phyloP scores from a whole-genome alignment of 768 basidiomycete species.

The Termitomyces sp. region DNA sequence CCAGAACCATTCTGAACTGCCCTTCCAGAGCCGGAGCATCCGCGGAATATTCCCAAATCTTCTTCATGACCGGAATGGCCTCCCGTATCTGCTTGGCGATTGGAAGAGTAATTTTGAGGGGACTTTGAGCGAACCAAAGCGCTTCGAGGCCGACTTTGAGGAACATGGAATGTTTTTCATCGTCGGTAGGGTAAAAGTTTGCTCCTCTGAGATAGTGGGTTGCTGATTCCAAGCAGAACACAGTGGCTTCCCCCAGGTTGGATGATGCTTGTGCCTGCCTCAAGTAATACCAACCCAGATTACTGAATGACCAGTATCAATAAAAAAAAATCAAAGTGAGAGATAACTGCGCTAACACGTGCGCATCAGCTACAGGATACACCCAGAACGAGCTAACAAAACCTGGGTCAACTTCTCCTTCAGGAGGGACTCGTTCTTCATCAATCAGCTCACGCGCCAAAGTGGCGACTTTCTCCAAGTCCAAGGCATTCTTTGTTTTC shows the following conservation, averaged over 20 bases:
- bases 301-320: conserved; percentile 11
- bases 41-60: conserved; percentile 18
- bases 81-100: conserved; percentile 18
- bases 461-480: conserved; percentile 26
- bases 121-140: conserved; percentile 22
- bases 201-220: conserved; percentile 30
- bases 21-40: background rate
- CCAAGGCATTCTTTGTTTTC: conserved; percentile 17
- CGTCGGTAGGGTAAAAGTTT: conserved; percentile 30
- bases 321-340: background rate
- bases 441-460: conserved; percentile 27
- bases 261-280: conserved; percentile 10
- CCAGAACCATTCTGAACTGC: conserved; percentile 10
- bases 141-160: conserved; percentile 30
- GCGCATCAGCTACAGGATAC: conserved; percentile 32
- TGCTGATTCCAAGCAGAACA: conserved; percentile 20
- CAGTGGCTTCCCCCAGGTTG: conserved; percentile 8
- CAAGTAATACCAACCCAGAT: conserved; percentile 27
- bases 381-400: conserved; percentile 33
- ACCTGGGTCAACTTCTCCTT: conserved; percentile 20
- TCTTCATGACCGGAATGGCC: conserved; percentile 17
- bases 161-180: conserved; percentile 29
- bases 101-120: conserved; percentile 23
- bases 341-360: conserved; percentile 25
- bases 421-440: conserved; percentile 21